Base-by-base conservation (phyloP, 2,329 filamentous ascomycete species). In the Trichoderma polysporum region DNA sequence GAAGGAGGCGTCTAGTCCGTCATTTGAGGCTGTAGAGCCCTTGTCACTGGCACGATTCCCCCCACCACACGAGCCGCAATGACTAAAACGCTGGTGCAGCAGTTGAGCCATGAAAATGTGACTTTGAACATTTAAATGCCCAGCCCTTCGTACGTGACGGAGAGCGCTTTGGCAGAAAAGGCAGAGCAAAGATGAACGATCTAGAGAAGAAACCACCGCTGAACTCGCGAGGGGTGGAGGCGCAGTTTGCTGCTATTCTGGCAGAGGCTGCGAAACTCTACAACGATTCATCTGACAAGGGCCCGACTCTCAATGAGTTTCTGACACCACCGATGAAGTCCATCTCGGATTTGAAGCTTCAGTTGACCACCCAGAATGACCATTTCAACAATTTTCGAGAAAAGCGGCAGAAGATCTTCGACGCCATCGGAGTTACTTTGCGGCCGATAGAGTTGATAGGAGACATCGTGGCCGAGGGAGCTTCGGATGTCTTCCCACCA, bases 391-490 rank as follows among this genome's bases (percentile, higher is more conserved):
- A 73, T n/a, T 81, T 81, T 61, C 76, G 80, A 10, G 74, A 74
- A 35, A 79, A 74, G 62, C 72, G 75, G 0, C 75, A 77, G 29
- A 69, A 68, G 17, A 68, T 82, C 33, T 81, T 80, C 56, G 71
- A 75, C 49, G 74, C 73, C 22, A 59, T 81, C 50, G 68, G 73
- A 1, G 69, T 72, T 0, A 74, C 76, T 4, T 71, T 81, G 10
- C 68, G 70, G 12, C 80, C 81, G 1, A 70, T 83, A 15, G 79
- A 83, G 68, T 58, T 77, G 6, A 73, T 82, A 17, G 80, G 80
- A 1, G 75, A 77, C 31, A 73, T 80, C 10, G 73, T 78, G 17
- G 74, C 76, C 10, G 79, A 79, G 8, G 76, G 74, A 0, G 76
- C 77, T 1, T 71, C 74, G 13, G 77, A 79, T 7, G 75, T 74